Evolutionary conservation across 2,329 filamentous ascomycete genomes (phyloP).

Genomic region (Pseudomassariella vexata): DNA sequence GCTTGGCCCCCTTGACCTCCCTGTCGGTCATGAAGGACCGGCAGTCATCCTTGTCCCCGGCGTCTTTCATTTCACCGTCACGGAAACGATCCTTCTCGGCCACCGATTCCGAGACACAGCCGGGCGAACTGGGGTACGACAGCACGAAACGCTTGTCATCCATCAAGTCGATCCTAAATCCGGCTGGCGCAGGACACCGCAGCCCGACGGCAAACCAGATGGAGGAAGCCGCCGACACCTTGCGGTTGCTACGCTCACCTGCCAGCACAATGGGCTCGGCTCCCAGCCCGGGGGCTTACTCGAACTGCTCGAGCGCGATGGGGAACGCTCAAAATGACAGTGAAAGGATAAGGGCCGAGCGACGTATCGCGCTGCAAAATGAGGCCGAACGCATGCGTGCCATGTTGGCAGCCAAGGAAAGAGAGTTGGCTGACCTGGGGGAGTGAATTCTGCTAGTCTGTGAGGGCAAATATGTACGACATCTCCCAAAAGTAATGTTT

Average conservation of each 20-base stretch:
- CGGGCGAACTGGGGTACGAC: slow-evolving; percentile 35
- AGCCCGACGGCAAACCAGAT: slow-evolving; percentile 14
- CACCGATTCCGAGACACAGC: slow-evolving; percentile 44
- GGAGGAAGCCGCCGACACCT: slow-evolving; percentile 32
- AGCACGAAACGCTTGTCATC: slow-evolving; percentile 61
- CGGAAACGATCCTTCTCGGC: slow-evolving; percentile 65
- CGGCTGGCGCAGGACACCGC: slow-evolving; percentile 25
- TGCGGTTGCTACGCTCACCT: slow-evolving; percentile 38
- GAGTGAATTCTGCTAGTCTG: no score
- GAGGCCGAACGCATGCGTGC: slow-evolving; percentile 75
- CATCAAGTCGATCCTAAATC: slow-evolving; percentile 72
- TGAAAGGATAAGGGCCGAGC: slow-evolving; percentile 53
- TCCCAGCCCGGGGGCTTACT: slow-evolving; percentile 34
- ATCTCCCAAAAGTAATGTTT: no score
- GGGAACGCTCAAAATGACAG: no score
- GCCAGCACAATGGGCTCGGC: slow-evolving; percentile 33
- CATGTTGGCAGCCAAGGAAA: slow-evolving; percentile 66
- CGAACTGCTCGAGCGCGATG: slow-evolving; percentile 21
- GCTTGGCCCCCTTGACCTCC: slow-evolving; percentile 49
- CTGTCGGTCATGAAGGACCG: slow-evolving; percentile 39
- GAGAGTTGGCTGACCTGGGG: slow-evolving; percentile 56
- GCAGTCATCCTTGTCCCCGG: slow-evolving; percentile 54
- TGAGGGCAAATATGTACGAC: no score
- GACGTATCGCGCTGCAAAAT: slow-evolving; percentile 59
- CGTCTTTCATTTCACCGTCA: slow-evolving; percentile 52